phyloP scores from a whole-genome alignment of 176 grass and related monocot species.

The Raddia distichophylla region DNA sequence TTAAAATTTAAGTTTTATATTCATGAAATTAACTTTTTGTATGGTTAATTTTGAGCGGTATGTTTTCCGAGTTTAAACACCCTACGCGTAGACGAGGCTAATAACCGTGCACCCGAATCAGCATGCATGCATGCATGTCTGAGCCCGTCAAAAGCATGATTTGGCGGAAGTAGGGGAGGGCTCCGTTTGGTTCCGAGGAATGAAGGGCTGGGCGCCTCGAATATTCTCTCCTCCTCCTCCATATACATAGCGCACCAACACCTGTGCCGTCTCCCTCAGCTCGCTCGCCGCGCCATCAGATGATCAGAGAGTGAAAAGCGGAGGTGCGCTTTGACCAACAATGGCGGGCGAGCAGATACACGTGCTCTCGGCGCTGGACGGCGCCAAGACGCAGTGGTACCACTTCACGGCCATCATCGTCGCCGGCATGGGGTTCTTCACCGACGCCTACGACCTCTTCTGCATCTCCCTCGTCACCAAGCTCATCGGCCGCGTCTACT shows the following conservation, averaged over 20 bases:
- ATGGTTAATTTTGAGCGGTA: no score
- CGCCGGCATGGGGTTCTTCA: conserved; percentile 95
- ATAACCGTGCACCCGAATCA: not conserved
- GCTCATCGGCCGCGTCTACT: conserved; percentile 61
- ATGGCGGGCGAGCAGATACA: conserved; percentile 44
- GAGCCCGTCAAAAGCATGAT: conserved; percentile 32
- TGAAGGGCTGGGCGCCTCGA: conserved; percentile 7
- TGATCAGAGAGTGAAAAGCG: no score
- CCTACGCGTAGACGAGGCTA: no score
- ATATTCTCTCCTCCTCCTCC: conserved; percentile 31
- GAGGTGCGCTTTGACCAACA: not conserved
- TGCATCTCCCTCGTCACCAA: conserved; percentile 66
- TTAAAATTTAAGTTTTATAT: no score
- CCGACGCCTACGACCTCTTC: conserved; percentile 91
- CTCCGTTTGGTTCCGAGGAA: conserved; percentile 10
- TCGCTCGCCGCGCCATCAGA: not conserved
- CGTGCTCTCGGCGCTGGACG: conserved; percentile 49
- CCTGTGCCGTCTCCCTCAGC: not conserved
- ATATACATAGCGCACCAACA: conserved; percentile 28
- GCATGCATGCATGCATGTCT: not conserved
- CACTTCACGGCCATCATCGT: conserved; percentile 61
- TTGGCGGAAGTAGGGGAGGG: conserved; percentile 6
- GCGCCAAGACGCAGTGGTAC: conserved; percentile 55
- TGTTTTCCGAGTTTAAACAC: no score
- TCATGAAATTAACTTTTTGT: no score